Conservation (phyloP, 2,329 filamentous ascomycete species). For the Fusarium verrucosum region DNA sequence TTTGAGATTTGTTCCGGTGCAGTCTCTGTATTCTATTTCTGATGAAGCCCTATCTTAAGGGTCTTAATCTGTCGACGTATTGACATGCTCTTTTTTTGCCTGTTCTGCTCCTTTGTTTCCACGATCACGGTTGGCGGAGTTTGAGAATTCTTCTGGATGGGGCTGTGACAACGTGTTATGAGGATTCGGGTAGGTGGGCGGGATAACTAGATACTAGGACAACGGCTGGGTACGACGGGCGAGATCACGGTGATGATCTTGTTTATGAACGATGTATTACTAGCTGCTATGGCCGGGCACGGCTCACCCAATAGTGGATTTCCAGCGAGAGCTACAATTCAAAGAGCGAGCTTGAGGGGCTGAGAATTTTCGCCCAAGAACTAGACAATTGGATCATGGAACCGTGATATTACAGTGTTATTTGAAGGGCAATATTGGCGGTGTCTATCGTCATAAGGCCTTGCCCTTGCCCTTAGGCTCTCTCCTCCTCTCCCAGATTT, state of each 20-base stretch:
- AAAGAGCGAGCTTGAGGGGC: conserved; percentile 30
- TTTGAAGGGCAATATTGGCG: conserved; percentile 5
- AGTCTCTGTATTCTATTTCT: conserved; percentile 41
- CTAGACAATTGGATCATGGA: neutral
- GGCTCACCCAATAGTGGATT: conserved; percentile 29
- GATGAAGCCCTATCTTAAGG: conserved; percentile 20
- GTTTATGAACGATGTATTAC: conserved; percentile 33
- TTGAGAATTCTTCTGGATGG: conserved; percentile 29
- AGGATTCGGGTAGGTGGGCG: conserved; percentile 23
- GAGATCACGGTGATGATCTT: conserved; percentile 2
- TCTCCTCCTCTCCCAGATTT: conserved; percentile 92
- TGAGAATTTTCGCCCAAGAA: conserved; percentile 24
- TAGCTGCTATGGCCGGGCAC: conserved; percentile 26
- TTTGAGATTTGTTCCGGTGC: conserved; percentile 1
- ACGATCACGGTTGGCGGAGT: conserved; percentile 29
- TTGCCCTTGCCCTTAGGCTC: conserved; percentile 54
- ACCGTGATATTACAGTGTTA: conserved; percentile 29
- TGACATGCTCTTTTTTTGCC: conserved; percentile 22
- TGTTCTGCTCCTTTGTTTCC: conserved; percentile 25
- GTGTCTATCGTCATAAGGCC: conserved; percentile 25
- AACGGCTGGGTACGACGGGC: conserved; percentile 10
- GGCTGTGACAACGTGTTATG: conserved; percentile 31
- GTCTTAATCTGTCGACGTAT: conserved; percentile 23
- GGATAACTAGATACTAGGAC: conserved; percentile 12
- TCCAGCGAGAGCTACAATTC: conserved; percentile 35